Evolutionary conservation across 2,329 filamentous ascomycete genomes (phyloP).

Genomic region (Aspergillus japonicus): DNA sequence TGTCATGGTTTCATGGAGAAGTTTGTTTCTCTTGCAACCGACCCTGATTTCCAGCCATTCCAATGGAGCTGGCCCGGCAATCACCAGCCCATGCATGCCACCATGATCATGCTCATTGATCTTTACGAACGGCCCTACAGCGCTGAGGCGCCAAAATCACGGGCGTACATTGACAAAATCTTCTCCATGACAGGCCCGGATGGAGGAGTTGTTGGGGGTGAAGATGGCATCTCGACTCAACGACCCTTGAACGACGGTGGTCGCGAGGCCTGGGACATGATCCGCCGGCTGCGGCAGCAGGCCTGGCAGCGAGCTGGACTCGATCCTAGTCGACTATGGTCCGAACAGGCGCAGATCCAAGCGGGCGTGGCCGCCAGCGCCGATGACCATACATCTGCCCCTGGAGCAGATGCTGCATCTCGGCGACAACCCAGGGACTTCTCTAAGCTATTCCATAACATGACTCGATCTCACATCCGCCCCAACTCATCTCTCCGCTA

Average conservation of each 20-base stretch:
- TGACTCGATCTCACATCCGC: conserved; percentile 33
- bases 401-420: conserved; percentile 12
- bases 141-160: conserved; percentile 45
- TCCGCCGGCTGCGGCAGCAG: conserved; percentile 47
- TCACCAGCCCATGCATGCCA: conserved; percentile 27
- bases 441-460: conserved; percentile 35
- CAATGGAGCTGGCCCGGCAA: conserved; percentile 50
- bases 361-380: conserved; percentile 31
- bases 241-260: conserved; percentile 48
- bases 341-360: conserved; percentile 46
- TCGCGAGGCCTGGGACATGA: conserved; percentile 51
- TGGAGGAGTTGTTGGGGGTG: conserved; percentile 46
- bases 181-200: conserved; percentile 48
- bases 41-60: conserved; percentile 49
- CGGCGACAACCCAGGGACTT: conserved; percentile 31
- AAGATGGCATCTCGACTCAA: conserved; percentile 45
- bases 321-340: conserved; percentile 48
- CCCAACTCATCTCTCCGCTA: conserved; percentile 28
- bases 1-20: conserved; percentile 52
- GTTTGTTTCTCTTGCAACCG: conserved; percentile 48
- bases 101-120: conserved; percentile 50
- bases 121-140: conserved; percentile 48
- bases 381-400: conserved; percentile 18
- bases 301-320: conserved; percentile 51
- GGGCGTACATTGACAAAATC: conserved; percentile 48